These are phyloP conservation scores for Cnidoscolus chayamansa DNA, from an alignment of 441 rosid genomes.

Conservation along the genomic window DNA sequence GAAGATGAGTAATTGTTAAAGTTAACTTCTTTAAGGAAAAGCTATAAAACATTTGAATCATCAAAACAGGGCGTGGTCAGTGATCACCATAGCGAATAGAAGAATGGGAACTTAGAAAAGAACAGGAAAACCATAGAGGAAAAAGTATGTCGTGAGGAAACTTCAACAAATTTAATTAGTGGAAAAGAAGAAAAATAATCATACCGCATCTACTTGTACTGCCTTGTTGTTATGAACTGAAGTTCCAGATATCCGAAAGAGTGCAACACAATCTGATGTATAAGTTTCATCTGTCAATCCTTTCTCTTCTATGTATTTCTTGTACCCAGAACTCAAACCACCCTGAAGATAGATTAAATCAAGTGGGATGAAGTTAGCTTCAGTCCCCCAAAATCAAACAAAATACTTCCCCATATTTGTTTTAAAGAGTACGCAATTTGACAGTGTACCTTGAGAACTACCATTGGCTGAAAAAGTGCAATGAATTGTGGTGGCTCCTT, in stretches of 20 bases:
- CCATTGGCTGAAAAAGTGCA: slow-evolving; percentile 94
- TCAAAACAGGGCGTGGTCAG: neutral
- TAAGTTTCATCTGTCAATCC: slow-evolving; percentile 74
- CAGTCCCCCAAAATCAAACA: slow-evolving; percentile 17
- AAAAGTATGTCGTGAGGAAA: neutral
- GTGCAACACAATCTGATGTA: slow-evolving; percentile 64
- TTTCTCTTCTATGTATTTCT: slow-evolving; percentile 53
- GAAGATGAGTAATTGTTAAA: neutral
- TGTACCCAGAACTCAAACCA: slow-evolving; percentile 90
- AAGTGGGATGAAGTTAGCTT: slow-evolving; percentile 19
- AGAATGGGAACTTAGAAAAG: neutral
- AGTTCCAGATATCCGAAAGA: slow-evolving; percentile 81
- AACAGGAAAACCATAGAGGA: neutral
- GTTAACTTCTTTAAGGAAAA: neutral
- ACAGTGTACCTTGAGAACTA: slow-evolving; percentile 75
- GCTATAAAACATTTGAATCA: neutral
- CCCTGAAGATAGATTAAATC: slow-evolving; percentile 50
- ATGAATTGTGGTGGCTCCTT: slow-evolving; percentile 95
- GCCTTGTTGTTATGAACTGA: slow-evolving; percentile 65
- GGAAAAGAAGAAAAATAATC: slow-evolving; percentile 25
- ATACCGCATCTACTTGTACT: slow-evolving; percentile 88
- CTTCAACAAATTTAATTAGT: slow-evolving; percentile 8
- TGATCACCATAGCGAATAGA: neutral
- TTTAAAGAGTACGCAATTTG: slow-evolving; percentile 16
- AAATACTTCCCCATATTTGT: slow-evolving; percentile 9